Conservation (phyloP, 371 early-diverging fungal genomes). For the Rhizopus sp. region DNA sequence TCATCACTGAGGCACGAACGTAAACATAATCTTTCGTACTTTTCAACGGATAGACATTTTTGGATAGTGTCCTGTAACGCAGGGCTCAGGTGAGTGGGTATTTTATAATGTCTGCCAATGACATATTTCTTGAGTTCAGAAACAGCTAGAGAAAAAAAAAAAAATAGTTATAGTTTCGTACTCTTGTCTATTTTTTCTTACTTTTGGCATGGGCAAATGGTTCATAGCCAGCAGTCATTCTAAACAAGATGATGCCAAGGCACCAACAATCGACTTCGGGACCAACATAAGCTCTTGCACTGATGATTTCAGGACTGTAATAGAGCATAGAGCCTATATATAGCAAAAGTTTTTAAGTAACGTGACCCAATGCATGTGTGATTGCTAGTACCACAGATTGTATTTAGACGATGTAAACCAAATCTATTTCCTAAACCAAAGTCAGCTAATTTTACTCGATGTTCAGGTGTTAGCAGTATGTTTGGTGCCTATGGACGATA, state of each 20-base stretch:
- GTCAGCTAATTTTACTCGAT: slow-evolving; percentile 72
- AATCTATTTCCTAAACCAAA: slow-evolving; percentile 82
- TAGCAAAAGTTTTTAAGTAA: not conserved
- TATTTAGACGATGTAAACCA: slow-evolving; percentile 68
- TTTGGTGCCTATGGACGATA: slow-evolving; percentile 49
- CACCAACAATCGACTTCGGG: slow-evolving; percentile 77
- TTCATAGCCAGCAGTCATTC: slow-evolving; percentile 87
- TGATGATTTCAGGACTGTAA: slow-evolving; percentile 69
- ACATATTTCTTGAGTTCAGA: slow-evolving; percentile 71
- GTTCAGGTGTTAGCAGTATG: slow-evolving; percentile 48
- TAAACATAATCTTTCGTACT: slow-evolving; percentile 49
- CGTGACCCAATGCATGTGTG: not conserved
- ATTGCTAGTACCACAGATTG: slow-evolving; percentile 68
- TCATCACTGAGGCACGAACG: slow-evolving; percentile 49
- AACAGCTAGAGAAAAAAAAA: slow-evolving; percentile 38
- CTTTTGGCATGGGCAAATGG: slow-evolving; percentile 76
- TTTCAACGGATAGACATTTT: slow-evolving; percentile 54
- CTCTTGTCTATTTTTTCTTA: slow-evolving; percentile 15
- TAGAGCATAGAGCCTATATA: slow-evolving; percentile 48
- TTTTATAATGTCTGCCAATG: slow-evolving; percentile 54
- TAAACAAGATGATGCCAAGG: slow-evolving; percentile 88
- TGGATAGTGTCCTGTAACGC: slow-evolving; percentile 51
- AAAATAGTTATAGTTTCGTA: not conserved
- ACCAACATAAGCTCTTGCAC: slow-evolving; percentile 59
- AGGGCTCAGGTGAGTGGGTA: slow-evolving; percentile 47